Base-by-base conservation (phyloP, 78 protist species). In the Dictyostelium brefeldianum region DNA sequence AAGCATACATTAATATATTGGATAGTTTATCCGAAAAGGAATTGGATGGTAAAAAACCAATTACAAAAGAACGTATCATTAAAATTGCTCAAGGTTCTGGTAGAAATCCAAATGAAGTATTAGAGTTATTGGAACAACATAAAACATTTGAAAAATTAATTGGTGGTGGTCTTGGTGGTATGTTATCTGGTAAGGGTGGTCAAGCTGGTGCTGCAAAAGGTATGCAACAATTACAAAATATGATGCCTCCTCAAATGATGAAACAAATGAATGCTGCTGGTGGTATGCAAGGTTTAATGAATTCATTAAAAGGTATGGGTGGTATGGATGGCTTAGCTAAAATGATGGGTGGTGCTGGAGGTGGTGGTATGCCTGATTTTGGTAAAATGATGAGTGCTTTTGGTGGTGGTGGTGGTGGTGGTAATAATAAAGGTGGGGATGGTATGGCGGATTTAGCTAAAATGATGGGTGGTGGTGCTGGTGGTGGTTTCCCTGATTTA, bases 11-110 rank as follows among this genome's bases (percentile, higher is more conserved):
- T 83, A 83, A 78, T 53, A 96, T 99, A 25, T 89, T 99, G 96
- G 99, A 99, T 85, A 90, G 98, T 54, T 97, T 99, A 98, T 95
- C 99, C 12, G 97, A 89, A 17, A 90, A 91, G 27, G 96, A 96
- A 81, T 81, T 97, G 59, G 97, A 96, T 89, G 79, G 81, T 12
- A 78, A 82, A 41, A 97, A 97, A 90, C 85, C 50, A 53, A 67
- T 97, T 27, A 62, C 90, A 4, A 84, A 77, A 47, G 3, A 51
- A 7, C 78, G 97, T 54, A 81, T 97, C 18, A 1, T 70, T 9
- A 87, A 98, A 53, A 89, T 98, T 11, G 97, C 99, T 10, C 81
- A 90, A 29, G 99, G 99, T 14, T 69, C 97, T 5, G 99, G 99
- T 17, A 70, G 85, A 78, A 93, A 80, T 46, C 83, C 92, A 67